Evolutionary conservation across 495 filamentous ascomycete genomes (phyloP).

Genomic region (Rhypophila decipiens): DNA sequence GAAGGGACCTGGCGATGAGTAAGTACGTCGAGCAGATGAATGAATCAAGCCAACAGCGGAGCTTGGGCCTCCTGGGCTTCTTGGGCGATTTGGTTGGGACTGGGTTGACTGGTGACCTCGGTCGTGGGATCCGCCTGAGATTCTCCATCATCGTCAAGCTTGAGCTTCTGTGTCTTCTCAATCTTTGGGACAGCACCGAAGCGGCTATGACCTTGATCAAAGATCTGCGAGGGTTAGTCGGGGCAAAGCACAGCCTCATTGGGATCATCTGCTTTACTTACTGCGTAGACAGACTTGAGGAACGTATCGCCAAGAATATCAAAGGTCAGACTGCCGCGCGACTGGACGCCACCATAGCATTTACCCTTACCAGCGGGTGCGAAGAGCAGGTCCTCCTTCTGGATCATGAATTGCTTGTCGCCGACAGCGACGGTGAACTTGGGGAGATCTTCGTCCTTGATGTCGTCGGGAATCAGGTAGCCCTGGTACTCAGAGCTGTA

Average conservation of each 20-base stretch:
- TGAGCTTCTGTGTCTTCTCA: conserved; percentile 49
- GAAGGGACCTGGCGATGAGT: too few relatives aligned
- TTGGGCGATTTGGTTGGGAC: too few relatives aligned
- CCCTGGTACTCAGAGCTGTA: conserved; percentile 63
- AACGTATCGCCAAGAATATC: conserved; percentile 73
- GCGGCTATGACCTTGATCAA: conserved; percentile 53
- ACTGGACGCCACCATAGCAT: conserved; percentile 72
- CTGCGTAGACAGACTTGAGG: conserved; percentile 69
- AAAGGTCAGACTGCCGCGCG: conserved; percentile 56
- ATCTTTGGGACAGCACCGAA: conserved; percentile 66
- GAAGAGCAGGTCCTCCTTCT: conserved; percentile 68
- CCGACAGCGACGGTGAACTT: conserved; percentile 64
- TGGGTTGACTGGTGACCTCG: conserved; percentile 7
- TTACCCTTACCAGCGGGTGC: conserved; percentile 49
- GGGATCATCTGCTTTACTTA: conserved; percentile 31
- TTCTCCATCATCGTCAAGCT: too few relatives aligned
- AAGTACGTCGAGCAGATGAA: too few relatives aligned
- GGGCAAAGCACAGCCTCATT: too few relatives aligned
- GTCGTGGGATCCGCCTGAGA: conserved; percentile 11
- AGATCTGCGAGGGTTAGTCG: too few relatives aligned
- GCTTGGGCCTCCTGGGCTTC: too few relatives aligned
- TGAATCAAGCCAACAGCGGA: too few relatives aligned
- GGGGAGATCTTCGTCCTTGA: conserved; percentile 54
- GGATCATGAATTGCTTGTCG: conserved; percentile 55
- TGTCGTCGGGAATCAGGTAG: conserved; percentile 56